Evolutionary conservation across 306 rosid species (phyloP), one percentile per base, ranked within the genome.

Genomic region (Mucuna pruriens): DNA sequence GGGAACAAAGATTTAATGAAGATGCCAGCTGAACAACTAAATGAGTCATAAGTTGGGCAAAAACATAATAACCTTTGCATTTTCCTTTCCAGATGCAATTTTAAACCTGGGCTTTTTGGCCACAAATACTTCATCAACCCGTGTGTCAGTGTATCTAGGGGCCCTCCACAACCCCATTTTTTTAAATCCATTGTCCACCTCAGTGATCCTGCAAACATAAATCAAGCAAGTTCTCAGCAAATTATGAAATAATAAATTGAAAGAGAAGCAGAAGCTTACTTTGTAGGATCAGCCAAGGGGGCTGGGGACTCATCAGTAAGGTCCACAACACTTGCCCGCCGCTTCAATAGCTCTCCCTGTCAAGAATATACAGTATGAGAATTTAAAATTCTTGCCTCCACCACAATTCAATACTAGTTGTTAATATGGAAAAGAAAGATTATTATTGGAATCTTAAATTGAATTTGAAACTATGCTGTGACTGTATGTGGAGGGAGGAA

Each of bases 51-150:
- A 51, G n/a, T 8, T 5, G 70, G 61, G 51, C 62, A 86, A 62
- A 34, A 46, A 39, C 42, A 61, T 33, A 58, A 68, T 71, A 79
- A 94, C 98, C 99, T 92, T 92, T 5, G 85, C 64, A 86, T 88
- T 92, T 84, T 92, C 98, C 90, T 95, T 92, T 70, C 93, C 90
- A 75, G 83, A 57, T 29, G 75, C 31, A 70, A 40, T 25, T 79
- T 77, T 82, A 82, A 85, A 87, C 81, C 88, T 85, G 33, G 88
- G 60, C 83, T 87, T 87, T 58, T 85, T 84, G 33, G 84, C 90
- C 77, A 94, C 84, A 87, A 89, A 95, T 62, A 93, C 88, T 82
- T 89, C 97, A 85, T 91, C 91, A 81, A 94, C 88, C 0, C 91
- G 91, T 7, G 91, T 90, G 39, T 88, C 92, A 31, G 80, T 82